These are phyloP conservation scores for Neurospora terricola DNA, from an alignment of 495 filamentous ascomycete genomes.

Conservation along the genomic window DNA sequence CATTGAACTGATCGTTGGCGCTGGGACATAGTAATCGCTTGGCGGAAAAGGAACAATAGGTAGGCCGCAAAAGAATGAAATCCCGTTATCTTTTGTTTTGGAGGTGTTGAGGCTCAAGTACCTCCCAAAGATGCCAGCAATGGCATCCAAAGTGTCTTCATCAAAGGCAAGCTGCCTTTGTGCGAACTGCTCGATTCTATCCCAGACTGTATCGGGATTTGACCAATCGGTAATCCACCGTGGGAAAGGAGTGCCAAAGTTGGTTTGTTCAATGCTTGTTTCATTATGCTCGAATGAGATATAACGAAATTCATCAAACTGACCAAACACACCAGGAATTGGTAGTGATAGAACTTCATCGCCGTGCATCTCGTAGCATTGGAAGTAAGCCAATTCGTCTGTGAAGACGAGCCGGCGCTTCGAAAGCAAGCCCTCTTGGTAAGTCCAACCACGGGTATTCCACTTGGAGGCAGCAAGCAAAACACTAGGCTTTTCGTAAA, in stretches of 20 bases:
- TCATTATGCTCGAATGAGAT: neutral
- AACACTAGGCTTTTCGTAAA: neutral
- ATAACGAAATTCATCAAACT: neutral
- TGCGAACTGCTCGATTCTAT: neutral
- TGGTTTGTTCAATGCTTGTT: too few relatives aligned
- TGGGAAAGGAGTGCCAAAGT: neutral
- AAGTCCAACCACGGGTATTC: slow-evolving; percentile 34
- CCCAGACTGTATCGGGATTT: neutral
- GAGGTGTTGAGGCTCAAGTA: neutral
- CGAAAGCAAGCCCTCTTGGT: slow-evolving; percentile 29
- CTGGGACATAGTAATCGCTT: too few relatives aligned
- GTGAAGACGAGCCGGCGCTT: slow-evolving; percentile 13
- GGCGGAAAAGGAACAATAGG: neutral
- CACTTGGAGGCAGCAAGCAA: slow-evolving; percentile 17
- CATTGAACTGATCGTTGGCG: too few relatives aligned
- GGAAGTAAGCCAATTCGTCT: slow-evolving; percentile 24
- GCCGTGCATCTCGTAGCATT: slow-evolving; percentile 21
- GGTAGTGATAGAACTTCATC: slow-evolving; percentile 3
- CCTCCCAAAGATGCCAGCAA: neutral
- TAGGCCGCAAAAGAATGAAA: neutral
- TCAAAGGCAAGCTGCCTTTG: neutral
- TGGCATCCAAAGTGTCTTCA: neutral
- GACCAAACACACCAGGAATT: neutral
- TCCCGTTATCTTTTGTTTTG: neutral
- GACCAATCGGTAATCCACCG: neutral